Conservation (phyloP, 116 monocot species). For the Dioscorea cayenensis region DNA sequence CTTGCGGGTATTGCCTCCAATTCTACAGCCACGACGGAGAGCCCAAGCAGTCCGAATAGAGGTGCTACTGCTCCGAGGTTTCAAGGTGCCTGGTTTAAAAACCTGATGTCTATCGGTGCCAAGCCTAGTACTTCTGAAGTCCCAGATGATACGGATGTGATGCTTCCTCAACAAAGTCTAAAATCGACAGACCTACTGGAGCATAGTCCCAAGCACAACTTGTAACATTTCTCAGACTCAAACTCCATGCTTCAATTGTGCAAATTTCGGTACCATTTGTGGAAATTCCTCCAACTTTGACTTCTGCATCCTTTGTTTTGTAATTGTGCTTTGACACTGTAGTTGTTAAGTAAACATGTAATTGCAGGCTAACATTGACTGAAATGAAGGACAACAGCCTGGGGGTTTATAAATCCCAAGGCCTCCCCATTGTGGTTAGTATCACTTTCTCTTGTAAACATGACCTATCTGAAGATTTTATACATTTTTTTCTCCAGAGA, state of each 20-base stretch:
- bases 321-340: too few relatives aligned
- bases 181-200: neutral
- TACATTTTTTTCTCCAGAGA: too few relatives aligned
- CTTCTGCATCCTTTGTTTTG: too few relatives aligned
- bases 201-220: neutral
- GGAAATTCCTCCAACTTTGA: too few relatives aligned
- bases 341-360: too few relatives aligned
- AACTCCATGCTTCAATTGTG: neutral
- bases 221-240: neutral
- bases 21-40: slow-evolving; percentile 20
- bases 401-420: too few relatives aligned
- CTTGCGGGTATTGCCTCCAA: slow-evolving; percentile 54
- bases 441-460: too few relatives aligned
- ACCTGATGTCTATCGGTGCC: slow-evolving; percentile 38
- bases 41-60: slow-evolving; percentile 28
- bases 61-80: slow-evolving; percentile 23
- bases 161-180: neutral
- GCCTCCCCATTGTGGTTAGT: too few relatives aligned
- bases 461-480: too few relatives aligned
- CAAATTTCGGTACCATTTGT: neutral
- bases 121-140: slow-evolving; percentile 30
- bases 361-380: too few relatives aligned
- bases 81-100: slow-evolving; percentile 59
- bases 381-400: too few relatives aligned
- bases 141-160: neutral